These are phyloP conservation scores for Somion occarium DNA, from an alignment of 1,284 basidiomycete species.

Conservation along the genomic window DNA sequence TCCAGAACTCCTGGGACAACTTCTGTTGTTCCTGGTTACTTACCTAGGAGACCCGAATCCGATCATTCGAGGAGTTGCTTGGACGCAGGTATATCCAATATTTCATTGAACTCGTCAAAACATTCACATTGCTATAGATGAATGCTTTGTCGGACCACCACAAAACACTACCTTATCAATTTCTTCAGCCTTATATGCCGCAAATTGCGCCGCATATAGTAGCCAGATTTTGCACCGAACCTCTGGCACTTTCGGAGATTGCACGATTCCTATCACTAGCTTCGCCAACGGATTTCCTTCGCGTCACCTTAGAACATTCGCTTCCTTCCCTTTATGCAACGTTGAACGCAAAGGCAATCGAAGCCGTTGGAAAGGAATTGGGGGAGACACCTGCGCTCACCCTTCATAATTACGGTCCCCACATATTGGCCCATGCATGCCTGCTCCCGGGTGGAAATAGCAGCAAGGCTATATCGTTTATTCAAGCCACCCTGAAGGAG, in stretches of 20 bases:
- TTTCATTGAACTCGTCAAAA: too few relatives aligned
- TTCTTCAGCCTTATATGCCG: constrained; percentile 69
- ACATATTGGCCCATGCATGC: constrained; percentile 74
- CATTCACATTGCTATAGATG: constrained; percentile 42
- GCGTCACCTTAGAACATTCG: constrained; percentile 58
- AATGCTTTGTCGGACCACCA: constrained; percentile 50
- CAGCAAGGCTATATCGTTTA: constrained; percentile 56
- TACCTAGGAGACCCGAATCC: constrained; percentile 66
- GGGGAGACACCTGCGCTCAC: constrained; percentile 45
- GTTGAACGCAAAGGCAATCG: constrained; percentile 43
- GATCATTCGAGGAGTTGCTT: constrained; percentile 65
- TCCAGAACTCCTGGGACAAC: constrained; percentile 50
- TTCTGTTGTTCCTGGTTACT: constrained; percentile 62
- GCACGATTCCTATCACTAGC: constrained; percentile 60
- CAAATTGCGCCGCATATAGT: constrained; percentile 68
- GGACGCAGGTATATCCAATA: constrained; percentile 55
- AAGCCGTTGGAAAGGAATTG: constrained; percentile 41
- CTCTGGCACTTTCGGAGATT: constrained; percentile 53
- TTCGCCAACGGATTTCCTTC: constrained; percentile 61
- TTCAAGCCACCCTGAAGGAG: constrained; percentile 49
- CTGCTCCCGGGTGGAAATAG: constrained; percentile 52
- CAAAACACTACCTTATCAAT: constrained; percentile 63
- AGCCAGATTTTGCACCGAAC: constrained; percentile 52
- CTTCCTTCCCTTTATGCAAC: constrained; percentile 70
- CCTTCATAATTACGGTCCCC: constrained; percentile 55